Evolutionary conservation across 306 rosid species (phyloP), one percentile per base, ranked within the genome.

Genomic region (Acacia melanoxylon): DNA sequence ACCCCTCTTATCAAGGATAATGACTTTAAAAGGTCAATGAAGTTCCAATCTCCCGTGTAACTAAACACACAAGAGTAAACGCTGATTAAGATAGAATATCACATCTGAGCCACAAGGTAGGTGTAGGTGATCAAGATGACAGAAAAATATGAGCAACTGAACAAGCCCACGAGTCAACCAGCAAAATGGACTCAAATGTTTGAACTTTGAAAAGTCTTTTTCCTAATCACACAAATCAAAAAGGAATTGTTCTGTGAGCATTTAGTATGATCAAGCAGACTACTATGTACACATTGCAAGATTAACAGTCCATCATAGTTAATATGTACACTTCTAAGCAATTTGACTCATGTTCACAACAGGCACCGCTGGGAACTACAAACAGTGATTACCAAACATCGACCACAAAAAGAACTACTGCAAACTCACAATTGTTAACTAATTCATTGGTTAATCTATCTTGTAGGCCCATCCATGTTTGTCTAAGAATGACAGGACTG

Each of bases 391-490:
- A 59, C 24, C 78, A 77, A 56, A 77, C 37, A 58, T 48, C 49
- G 27, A 51, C 66, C 77, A 77, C 66, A 61, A 65, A 81, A 13
- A 13, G 48, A 54, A 49, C 80, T 35, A 49, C 79, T 15, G 67
- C 48, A 25, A 42, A 72, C 66, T 71, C 6, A 40, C 62, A 59
- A 75, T 76, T 58, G 76, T 13, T 16, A 24, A 49, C 85, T 68
- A 35, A 80, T 49, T 61, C 37, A 52, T 76, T n/a, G 22, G 48
- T 89, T 80, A 93, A 33, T 88, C 90, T 24, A 83, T 68, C 86
- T 81, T 84, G 80, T 93, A 96, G 22, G 99, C 99, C 99, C 99
- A 96, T 29, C 99, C 94, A 46, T 96, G 97, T 59, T 84, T 82
- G 6, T 88, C 89, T 76, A 96, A 83, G 86, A 90, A 96, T 63